These are phyloP conservation scores for Lachancea sp. DNA, from an alignment of 805 yeast genomes.

Conservation along the genomic window DNA sequence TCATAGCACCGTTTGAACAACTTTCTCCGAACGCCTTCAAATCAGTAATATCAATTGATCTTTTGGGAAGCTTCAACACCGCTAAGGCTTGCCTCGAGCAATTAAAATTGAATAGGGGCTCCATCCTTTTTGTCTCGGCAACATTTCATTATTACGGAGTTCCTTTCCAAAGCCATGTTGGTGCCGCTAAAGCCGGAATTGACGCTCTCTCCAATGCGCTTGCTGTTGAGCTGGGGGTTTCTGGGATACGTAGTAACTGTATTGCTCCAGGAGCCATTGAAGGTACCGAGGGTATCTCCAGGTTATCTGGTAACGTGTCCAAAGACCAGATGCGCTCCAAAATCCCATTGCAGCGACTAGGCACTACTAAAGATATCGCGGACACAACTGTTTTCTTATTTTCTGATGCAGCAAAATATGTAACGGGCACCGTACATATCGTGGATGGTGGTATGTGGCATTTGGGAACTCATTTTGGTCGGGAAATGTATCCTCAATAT, in stretches of 20 bases:
- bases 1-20: conserved; percentile 70
- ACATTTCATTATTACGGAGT: conserved; percentile 86
- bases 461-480: conserved; percentile 42
- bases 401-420: conserved; percentile 72
- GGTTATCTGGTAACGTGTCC: conserved; percentile 45
- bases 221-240: conserved; percentile 88
- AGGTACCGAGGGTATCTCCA: conserved; percentile 77
- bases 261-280: conserved; percentile 90
- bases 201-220: conserved; percentile 80
- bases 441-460: conserved; percentile 96
- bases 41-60: conserved; percentile 78
- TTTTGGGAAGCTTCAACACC: conserved; percentile 84
- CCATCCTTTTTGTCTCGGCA: conserved; percentile 74
- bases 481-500: conserved; percentile 40
- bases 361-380: conserved; percentile 74
- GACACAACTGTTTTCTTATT: conserved; percentile 78
- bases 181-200: conserved; percentile 94
- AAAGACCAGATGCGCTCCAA: conserved; percentile 37
- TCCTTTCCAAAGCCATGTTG: conserved; percentile 84
- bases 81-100: conserved; percentile 73
- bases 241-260: conserved; percentile 76
- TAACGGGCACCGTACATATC: conserved; percentile 69
- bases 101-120: conserved; percentile 60
- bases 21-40: conserved; percentile 83
- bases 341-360: conserved; percentile 57